Percentiles rank a stretch among this genome's conserved stretches.
These are phyloP conservation scores for Sporothrix brasiliensis DNA, from an alignment of 2,329 filamentous ascomycete species.

Conservation along the genomic window DNA sequence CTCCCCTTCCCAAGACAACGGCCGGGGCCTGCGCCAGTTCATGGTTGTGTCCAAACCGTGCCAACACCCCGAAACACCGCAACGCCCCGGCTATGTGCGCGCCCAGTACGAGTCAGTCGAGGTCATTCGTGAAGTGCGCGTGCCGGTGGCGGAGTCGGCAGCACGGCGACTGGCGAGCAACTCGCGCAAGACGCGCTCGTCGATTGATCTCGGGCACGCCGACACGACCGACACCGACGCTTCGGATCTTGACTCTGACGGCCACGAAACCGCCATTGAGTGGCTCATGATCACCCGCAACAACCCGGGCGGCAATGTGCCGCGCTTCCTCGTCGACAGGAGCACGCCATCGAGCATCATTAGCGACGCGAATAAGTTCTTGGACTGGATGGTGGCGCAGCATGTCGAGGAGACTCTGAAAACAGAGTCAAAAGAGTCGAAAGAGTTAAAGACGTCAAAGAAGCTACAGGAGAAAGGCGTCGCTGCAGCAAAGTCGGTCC, in stretches of 20 bases:
- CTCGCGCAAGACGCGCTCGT: slow-evolving; percentile 47
- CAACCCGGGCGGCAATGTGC: slow-evolving; percentile 85
- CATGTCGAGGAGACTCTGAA: slow-evolving; percentile 23
- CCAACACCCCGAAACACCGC: slow-evolving; percentile 71
- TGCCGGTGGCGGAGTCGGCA: slow-evolving; percentile 39
- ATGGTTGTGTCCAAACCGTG: slow-evolving; percentile 89
- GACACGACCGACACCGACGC: slow-evolving; percentile 37
- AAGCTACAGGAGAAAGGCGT: slow-evolving; percentile 35
- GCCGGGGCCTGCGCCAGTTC: slow-evolving; percentile 67
- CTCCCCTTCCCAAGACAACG: slow-evolving; percentile 30
- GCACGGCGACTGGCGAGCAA: slow-evolving; percentile 40
- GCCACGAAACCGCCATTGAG: slow-evolving; percentile 61
- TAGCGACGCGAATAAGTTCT: slow-evolving; percentile 76
- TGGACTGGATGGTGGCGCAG: slow-evolving; percentile 66
- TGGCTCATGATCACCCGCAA: slow-evolving; percentile 93
- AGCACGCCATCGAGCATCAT: slow-evolving; percentile 82
- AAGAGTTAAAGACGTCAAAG: neutral
- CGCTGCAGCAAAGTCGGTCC: neutral
- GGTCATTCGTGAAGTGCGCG: slow-evolving; percentile 79
- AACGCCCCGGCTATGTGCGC: slow-evolving; percentile 72
- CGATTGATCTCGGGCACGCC: slow-evolving; percentile 48
- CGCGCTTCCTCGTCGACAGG: slow-evolving; percentile 87
- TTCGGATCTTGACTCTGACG: slow-evolving; percentile 42
- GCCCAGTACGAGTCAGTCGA: slow-evolving; percentile 92
- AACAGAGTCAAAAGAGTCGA: no score